These are phyloP conservation scores for Danielozyma ontarioensis DNA, from an alignment of 805 yeast genomes.

Conservation along the genomic window DNA sequence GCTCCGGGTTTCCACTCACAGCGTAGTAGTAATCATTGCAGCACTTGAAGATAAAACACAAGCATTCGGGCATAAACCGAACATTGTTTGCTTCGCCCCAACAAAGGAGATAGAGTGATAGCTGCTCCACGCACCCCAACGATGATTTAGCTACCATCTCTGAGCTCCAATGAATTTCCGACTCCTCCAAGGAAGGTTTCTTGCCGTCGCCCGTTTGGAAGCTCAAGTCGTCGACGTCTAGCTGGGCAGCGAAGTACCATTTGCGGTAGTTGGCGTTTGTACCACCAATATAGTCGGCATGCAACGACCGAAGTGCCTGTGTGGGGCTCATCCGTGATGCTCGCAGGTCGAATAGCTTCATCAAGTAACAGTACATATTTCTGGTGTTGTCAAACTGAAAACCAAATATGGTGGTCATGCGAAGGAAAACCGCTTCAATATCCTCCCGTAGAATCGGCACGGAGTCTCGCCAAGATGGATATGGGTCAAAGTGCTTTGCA, in stretches of 20 bases:
- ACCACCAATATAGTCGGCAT: conserved; percentile 76
- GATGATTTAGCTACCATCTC: conserved; percentile 48
- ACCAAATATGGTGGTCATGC: conserved; percentile 53
- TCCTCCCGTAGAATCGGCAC: conserved; percentile 48
- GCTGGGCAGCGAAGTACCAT: conserved; percentile 73
- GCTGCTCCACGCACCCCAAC: conserved; percentile 53
- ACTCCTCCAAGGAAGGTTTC: conserved; percentile 29
- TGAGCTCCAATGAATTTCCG: conserved; percentile 46
- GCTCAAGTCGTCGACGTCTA: conserved; percentile 52
- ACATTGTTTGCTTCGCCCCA: conserved; percentile 93
- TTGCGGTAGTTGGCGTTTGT: conserved; percentile 60
- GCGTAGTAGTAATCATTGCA: conserved; percentile 64
- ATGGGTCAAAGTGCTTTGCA: conserved; percentile 44
- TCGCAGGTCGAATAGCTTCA: conserved; percentile 62
- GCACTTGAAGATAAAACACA: conserved; percentile 80
- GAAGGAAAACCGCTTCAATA: conserved; percentile 52
- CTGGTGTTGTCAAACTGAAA: conserved; percentile 62
- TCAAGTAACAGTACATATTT: conserved; percentile 62
- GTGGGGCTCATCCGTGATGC: conserved; percentile 58
- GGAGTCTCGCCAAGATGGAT: conserved; percentile 47
- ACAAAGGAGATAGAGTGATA: conserved; percentile 64
- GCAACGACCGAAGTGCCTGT: conserved; percentile 54
- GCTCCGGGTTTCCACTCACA: conserved; percentile 12
- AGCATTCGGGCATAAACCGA: conserved; percentile 84
- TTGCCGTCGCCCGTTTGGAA: conserved; percentile 6